phyloP scores from a whole-genome alignment of 768 basidiomycete species.

The Hygrophoropsis aurantiaca region DNA sequence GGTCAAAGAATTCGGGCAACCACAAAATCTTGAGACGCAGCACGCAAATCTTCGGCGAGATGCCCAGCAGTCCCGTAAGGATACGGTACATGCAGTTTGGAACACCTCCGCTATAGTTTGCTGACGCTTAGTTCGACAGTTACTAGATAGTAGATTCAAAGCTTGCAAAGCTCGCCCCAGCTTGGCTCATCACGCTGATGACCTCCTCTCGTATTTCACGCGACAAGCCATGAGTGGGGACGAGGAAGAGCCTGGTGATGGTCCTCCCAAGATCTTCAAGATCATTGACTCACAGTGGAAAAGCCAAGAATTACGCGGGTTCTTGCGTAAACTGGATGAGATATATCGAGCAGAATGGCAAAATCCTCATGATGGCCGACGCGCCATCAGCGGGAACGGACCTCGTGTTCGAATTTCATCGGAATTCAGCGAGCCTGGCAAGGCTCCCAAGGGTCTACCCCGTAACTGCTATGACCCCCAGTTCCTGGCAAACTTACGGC shows the following conservation, averaged over 20 bases:
- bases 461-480: not conserved
- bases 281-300: not conserved
- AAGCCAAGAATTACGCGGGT: not conserved
- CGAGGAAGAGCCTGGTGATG: not conserved
- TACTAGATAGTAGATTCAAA: not conserved
- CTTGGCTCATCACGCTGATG: not conserved
- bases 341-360: not conserved
- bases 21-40: not conserved
- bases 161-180: not conserved
- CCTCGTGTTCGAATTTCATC: not conserved
- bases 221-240: not conserved
- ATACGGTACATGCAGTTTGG: too few species aligned
- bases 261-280: not conserved
- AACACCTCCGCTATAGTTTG: too few species aligned
- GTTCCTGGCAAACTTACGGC: not conserved
- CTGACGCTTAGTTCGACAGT: not conserved
- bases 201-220: not conserved
- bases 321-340: not conserved
- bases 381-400: not conserved
- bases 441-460: not conserved
- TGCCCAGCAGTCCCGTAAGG: too few species aligned
- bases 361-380: not conserved
- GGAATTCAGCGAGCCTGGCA: not conserved
- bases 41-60: not conserved
- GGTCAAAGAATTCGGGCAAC: not conserved